A percentile compares a stretch with the other conserved stretches of the same genome.
These are phyloP conservation scores for Penicillium daleae DNA, from an alignment of 495 filamentous ascomycete species.

Conservation along the genomic window DNA sequence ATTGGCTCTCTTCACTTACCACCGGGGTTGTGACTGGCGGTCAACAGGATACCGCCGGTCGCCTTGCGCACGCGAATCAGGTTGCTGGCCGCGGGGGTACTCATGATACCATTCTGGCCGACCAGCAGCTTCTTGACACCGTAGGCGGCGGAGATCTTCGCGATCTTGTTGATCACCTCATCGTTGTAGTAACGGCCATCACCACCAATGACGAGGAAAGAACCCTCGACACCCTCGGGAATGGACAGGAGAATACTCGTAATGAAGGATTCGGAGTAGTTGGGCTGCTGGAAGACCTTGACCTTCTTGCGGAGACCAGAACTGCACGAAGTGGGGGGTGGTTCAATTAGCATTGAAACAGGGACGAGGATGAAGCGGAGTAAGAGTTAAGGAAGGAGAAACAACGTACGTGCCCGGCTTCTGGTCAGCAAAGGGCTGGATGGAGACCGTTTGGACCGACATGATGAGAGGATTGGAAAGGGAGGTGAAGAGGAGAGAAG, in stretches of 20 bases:
- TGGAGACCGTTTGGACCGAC: constrained; percentile 74
- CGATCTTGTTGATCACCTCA: constrained; percentile 93
- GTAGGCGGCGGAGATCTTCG: constrained; percentile 95
- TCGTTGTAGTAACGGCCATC: constrained; percentile 98
- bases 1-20: constrained; percentile 58
- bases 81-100: constrained; percentile 93
- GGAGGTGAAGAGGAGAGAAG: constrained; percentile 26
- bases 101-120: constrained; percentile 94
- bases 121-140: constrained; percentile 98
- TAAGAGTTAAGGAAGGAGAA: constrained; percentile 15
- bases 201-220: constrained; percentile 94
- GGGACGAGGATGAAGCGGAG: constrained; percentile 24
- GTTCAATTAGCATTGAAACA: constrained; percentile 6
- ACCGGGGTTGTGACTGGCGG: constrained; percentile 96
- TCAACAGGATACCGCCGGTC: constrained; percentile 94
- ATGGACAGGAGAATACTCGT: constrained; percentile 93
- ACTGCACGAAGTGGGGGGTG: constrained; percentile 52
- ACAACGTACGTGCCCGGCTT: constrained; percentile 96
- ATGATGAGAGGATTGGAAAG: constrained; percentile 46
- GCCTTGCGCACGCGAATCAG: constrained; percentile 91
- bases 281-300: constrained; percentile 89
- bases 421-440: constrained; percentile 88
- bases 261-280: constrained; percentile 96
- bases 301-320: constrained; percentile 99
- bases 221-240: constrained; percentile 84